Percentiles rank a stretch among this genome's conserved stretches.
phyloP scores from a whole-genome alignment of 306 rosid genomes.

The Trifolium subterraneum region DNA sequence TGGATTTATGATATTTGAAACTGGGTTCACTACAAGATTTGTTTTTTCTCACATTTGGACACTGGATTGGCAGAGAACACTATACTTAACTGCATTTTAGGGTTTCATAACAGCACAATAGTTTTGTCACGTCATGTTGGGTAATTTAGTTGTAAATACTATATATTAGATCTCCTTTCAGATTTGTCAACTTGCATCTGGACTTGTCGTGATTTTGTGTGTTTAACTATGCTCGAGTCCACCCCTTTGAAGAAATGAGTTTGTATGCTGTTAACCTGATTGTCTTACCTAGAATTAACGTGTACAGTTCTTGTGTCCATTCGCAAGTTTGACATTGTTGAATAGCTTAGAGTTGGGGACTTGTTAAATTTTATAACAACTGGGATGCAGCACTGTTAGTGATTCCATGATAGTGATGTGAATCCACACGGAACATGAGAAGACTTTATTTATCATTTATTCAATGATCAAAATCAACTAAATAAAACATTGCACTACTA shows the following conservation, averaged over 20 bases:
- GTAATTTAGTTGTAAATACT: background rate
- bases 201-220: background rate
- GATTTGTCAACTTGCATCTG: background rate
- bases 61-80: background rate
- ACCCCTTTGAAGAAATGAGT: background rate
- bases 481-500: background rate
- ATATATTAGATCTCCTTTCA: background rate
- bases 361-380: slow-evolving; percentile 8
- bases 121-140: background rate
- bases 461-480: background rate
- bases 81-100: background rate
- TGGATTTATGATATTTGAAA: background rate
- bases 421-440: background rate
- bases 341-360: background rate
- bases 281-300: background rate
- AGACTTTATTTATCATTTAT: background rate
- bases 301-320: background rate
- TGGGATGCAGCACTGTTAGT: background rate
- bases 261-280: slow-evolving; percentile 7
- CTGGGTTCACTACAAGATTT: background rate
- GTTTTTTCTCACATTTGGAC: background rate
- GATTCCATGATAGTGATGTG: slow-evolving; percentile 1
- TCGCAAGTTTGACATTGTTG: background rate
- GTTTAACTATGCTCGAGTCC: slow-evolving; percentile 10
- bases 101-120: background rate